Evolutionary conservation across 768 basidiomycete species (phyloP), one percentile per base, ranked within the genome.

Genomic region (Zangia roseola): DNA sequence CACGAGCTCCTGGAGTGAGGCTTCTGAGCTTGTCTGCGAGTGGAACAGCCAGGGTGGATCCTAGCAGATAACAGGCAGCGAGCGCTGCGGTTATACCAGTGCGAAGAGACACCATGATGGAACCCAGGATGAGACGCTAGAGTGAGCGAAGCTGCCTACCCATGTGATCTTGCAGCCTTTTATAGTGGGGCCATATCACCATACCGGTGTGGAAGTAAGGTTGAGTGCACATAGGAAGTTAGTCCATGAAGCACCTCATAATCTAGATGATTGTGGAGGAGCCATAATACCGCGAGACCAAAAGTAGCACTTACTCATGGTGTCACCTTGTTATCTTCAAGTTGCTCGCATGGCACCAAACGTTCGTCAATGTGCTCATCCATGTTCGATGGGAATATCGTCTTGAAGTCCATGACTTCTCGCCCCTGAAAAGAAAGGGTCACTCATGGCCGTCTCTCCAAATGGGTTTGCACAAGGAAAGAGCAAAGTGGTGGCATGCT

Each of bases 1-100:
- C 58, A 23, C 55, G 54, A 21, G 62, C 63, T 5, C 21, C 37
- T 1, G 52, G 60, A 39, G 40, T 62, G 26, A 63, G 53, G 30
- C 21, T 28, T 23, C 16, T 44, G 16, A 63, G 40, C 43, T 45
- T 65, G 13, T 59, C 47, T 10, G 17, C 42, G 10, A 63, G 46
- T 12, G 63, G 47, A 34, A 46, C 20, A 20, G 54, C 52, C 20
- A 49, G 17, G 7, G 50, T 43, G 6, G 26, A 46, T 34, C 49
- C 50, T 5, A 59, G 16, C 4, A 48, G 21, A 20, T 49, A 47
- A 19, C 56, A 34, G 21, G 43, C 43, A 6, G 34, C 47, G 3
- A 55, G 20, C 5, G 42, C 37, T 10, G 25, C 26, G 14, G 46
- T 34, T 35, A 52, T 7, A n/a, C 25, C 23, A 26, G 19, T 14